These are phyloP conservation scores for Coemansia sp. DNA, from an alignment of 192 early-diverging fungal species.

Conservation along the genomic window DNA sequence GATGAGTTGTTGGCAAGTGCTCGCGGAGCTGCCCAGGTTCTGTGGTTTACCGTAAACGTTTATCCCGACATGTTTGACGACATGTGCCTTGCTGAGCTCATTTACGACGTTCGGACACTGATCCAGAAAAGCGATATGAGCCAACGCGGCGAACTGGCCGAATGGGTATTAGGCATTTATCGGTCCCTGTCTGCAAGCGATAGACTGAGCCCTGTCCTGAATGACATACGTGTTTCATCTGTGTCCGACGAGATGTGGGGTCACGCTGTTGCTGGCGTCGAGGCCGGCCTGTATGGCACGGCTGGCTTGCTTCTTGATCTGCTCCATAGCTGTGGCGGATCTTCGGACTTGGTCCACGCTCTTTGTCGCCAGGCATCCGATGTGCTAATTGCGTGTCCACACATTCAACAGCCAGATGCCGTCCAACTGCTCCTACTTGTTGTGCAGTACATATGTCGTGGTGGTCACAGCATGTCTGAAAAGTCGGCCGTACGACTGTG, in stretches of 20 bases:
- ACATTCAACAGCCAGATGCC: constrained; percentile 13
- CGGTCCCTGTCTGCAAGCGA: constrained; percentile 13
- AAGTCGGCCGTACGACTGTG: constrained; percentile 7
- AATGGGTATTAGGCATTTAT: constrained; percentile 41
- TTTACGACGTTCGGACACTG: constrained; percentile 17
- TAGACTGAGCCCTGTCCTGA: background rate
- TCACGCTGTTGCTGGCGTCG: constrained; percentile 35
- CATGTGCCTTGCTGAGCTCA: constrained; percentile 18
- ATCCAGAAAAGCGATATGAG: constrained; percentile 31
- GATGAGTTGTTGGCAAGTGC: constrained; percentile 20
- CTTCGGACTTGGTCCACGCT: constrained; percentile 8
- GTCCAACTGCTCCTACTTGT: constrained; percentile 22
- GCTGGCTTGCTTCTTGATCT: constrained; percentile 29
- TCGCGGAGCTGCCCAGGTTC: constrained; percentile 40
- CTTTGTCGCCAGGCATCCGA: constrained; percentile 38
- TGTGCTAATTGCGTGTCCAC: constrained; percentile 19
- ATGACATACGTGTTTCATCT: background rate
- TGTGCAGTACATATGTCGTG: constrained; percentile 19
- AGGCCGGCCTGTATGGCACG: constrained; percentile 30
- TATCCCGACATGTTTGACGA: constrained; percentile 23
- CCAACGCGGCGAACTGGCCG: constrained; percentile 24
- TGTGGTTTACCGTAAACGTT: constrained; percentile 37
- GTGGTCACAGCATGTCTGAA: constrained; percentile 5
- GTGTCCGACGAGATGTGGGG: constrained; percentile 28
- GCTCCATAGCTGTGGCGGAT: constrained; percentile 9